A percentile compares a stretch with the other conserved stretches of the same genome.
Conservation (phyloP, 2,329 filamentous ascomycete genomes). For the Trichoderma harzianum region DNA sequence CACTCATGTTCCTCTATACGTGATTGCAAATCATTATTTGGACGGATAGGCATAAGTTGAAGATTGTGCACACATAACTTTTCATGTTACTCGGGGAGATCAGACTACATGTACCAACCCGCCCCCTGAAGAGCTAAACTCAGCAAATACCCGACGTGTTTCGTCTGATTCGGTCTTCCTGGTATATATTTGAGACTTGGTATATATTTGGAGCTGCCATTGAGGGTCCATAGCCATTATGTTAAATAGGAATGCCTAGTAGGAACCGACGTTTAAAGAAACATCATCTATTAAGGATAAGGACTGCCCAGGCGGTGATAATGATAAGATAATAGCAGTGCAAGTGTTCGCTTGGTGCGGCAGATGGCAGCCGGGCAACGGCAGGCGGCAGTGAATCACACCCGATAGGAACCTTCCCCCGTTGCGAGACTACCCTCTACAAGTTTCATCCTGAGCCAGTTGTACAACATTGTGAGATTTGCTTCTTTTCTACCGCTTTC, state of each 20-base stretch:
- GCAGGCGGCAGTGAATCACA: slow-evolving; percentile 5
- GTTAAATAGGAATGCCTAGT: too few species aligned
- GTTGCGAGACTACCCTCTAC: too few species aligned
- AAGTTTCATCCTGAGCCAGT: not conserved
- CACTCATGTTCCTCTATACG: not conserved
- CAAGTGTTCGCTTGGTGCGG: not conserved
- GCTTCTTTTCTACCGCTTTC: not conserved
- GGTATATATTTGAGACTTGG: not conserved
- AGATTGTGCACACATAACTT: not conserved
- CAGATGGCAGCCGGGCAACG: not conserved
- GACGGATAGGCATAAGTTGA: not conserved
- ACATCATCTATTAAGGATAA: not conserved
- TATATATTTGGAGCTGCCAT: not conserved
- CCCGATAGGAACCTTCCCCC: not conserved
- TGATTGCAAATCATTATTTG: not conserved
- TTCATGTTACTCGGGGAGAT: not conserved
- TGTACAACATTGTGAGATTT: not conserved
- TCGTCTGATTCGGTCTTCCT: not conserved
- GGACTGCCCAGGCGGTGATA: too few species aligned
- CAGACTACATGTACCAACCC: not conserved
- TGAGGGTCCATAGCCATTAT: too few species aligned
- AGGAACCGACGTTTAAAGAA: too few species aligned
- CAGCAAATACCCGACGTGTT: not conserved
- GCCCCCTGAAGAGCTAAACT: not conserved
- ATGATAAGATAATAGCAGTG: not conserved